Evolutionary conservation across 2,329 filamentous ascomycete genomes (phyloP), one percentile per base, ranked within the genome.

Genomic region (Nemania diffusa): DNA sequence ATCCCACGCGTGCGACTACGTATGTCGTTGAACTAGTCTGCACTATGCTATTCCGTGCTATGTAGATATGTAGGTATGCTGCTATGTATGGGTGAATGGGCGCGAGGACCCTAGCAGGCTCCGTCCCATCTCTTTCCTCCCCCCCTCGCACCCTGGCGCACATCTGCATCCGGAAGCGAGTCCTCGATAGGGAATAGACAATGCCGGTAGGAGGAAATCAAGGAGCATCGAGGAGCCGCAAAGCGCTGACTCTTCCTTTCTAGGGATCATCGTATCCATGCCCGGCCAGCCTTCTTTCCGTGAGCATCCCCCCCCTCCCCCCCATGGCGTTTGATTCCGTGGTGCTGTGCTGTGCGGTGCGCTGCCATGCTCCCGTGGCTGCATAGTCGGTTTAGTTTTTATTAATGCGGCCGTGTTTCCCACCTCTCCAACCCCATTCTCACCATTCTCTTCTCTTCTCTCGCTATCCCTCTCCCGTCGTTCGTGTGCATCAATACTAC

Each of bases 201-300:
- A 62, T 68, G 65, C 62, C 68, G 62, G 57, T 40, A 40, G 51
- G 51, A 59, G 29, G 52, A 57, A 46, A 53, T 52, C 63, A 57
- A 57, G 71, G 73, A 74, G 68, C 62, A 67, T 69, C 65, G 66
- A 73, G 71, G 70, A 68, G 67, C 71, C 71, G 71, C 55, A 46
- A 56, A 44, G 34, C 44, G 24, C 32, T 40, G 22, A 52, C 57
- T 64, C 69, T 68, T 53, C 24, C n/a, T 17, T 8, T 22, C n/a
- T 71, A 64, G 67, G 69, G 73, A 73, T 72, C 69, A 68, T 67
- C 72, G 61, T 67, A 64, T 67, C 71, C 70, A 69, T 57, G 58
- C 68, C 72, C 76, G 76, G 76, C 73, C 73, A 71, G 37, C 69
- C 64, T 58, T 76, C 75, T 69, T 72, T 77, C 76, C 76, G 76